Percentiles rank a stretch among this genome's conserved stretches.
Conservation (phyloP, 192 early-diverging fungal genomes). For the Rhizophagus sp. region DNA sequence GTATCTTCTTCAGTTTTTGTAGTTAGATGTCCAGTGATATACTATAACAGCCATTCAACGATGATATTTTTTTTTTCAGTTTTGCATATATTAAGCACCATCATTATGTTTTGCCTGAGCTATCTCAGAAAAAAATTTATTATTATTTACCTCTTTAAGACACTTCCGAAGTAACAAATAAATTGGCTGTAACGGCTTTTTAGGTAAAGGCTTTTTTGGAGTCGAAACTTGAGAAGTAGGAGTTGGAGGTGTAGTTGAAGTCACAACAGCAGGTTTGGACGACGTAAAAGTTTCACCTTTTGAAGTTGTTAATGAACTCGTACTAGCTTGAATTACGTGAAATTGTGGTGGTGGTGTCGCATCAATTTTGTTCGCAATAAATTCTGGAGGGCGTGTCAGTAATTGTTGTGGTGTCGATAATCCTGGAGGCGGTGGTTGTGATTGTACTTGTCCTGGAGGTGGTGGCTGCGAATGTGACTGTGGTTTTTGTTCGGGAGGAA, state of each 20-base stretch:
- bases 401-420: background rate
- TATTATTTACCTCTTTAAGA: constrained; percentile 35
- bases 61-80: constrained; percentile 10
- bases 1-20: constrained; percentile 50
- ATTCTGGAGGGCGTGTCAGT: background rate
- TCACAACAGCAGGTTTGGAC: background rate
- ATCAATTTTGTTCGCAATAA: background rate
- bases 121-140: background rate
- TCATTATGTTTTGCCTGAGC: background rate
- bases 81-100: background rate
- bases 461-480: background rate
- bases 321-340: background rate
- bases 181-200: constrained; percentile 40
- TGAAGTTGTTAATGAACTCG: background rate
- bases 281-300: background rate
- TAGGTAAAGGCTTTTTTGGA: background rate
- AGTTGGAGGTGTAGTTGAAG: background rate
- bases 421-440: constrained; percentile 13
- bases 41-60: constrained; percentile 34
- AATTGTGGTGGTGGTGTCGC: background rate
- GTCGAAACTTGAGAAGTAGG: constrained; percentile 26
- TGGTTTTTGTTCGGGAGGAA: background rate
- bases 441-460: background rate
- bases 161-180: constrained; percentile 41
- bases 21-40: constrained; percentile 43